A percentile compares a stretch with the other conserved stretches of the same genome.
Evolutionary conservation across 2,329 filamentous ascomycete species (phyloP).

Genomic region (Didymella pomorum): DNA sequence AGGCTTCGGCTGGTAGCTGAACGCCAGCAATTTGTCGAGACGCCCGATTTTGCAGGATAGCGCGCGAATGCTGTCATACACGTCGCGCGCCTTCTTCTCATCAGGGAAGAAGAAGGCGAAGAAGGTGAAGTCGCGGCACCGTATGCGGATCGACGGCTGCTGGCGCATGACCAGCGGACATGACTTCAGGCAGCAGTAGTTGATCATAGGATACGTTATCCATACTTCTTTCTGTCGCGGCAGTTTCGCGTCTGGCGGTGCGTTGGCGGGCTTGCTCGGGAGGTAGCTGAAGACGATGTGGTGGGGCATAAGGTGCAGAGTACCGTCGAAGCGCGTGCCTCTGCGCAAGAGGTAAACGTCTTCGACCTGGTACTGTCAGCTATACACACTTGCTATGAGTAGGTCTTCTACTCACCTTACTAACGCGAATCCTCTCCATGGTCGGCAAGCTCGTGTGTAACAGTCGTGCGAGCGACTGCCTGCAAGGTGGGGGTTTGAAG

Average conservation of each 20-base stretch:
- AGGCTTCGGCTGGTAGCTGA: constrained; percentile 78
- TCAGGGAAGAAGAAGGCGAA: constrained; percentile 87
- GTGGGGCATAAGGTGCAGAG: constrained; percentile 69
- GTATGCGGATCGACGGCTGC: constrained; percentile 82
- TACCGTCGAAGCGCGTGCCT: constrained; percentile 65
- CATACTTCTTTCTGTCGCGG: constrained; percentile 75
- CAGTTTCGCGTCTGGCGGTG: constrained; percentile 51
- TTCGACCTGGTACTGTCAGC: constrained; percentile 60
- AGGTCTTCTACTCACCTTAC: constrained; percentile 49
- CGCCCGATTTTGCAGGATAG: constrained; percentile 83
- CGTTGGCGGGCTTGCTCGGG: constrained; percentile 51
- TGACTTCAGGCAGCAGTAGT: constrained; percentile 78
- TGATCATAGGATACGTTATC: constrained; percentile 94
- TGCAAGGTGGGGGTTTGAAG: constrained; percentile 4
- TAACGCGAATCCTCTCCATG: constrained; percentile 58
- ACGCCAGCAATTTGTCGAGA: constrained; percentile 91
- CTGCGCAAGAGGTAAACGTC: constrained; percentile 67
- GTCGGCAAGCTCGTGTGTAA: constrained; percentile 18
- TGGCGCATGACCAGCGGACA: constrained; percentile 73
- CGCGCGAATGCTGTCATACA: constrained; percentile 83
- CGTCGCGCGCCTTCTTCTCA: constrained; percentile 78
- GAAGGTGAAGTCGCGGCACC: constrained; percentile 92
- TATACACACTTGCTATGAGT: background rate
- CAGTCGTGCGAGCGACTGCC: constrained; percentile 18
- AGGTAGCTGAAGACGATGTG: constrained; percentile 70